Conservation (phyloP, 2,329 filamentous ascomycete genomes). For the Trichophyton benhamiae region DNA sequence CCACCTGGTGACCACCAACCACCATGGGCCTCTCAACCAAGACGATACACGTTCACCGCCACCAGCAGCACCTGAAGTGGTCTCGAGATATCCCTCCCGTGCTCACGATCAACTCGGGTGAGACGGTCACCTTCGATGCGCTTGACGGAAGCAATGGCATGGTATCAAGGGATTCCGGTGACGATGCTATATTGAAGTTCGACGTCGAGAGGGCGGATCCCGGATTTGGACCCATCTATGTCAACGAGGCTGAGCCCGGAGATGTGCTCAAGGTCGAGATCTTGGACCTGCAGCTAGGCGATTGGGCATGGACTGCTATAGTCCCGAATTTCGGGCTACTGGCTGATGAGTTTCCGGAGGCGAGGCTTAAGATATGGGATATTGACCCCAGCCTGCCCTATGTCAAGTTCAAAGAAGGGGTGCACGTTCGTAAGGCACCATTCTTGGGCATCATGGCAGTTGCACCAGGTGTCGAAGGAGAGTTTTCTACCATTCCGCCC, state of each 20-base stretch:
- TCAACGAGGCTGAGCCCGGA: slow-evolving; percentile 40
- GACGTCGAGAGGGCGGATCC: slow-evolving; percentile 36
- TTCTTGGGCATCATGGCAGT: slow-evolving; percentile 44
- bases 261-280: slow-evolving; percentile 43
- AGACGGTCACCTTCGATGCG: slow-evolving; percentile 38
- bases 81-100: slow-evolving; percentile 35
- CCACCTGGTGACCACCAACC: background rate
- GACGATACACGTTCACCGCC: slow-evolving; percentile 24
- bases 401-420: slow-evolving; percentile 37
- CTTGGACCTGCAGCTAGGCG: slow-evolving; percentile 33
- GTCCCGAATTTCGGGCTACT: slow-evolving; percentile 41
- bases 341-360: slow-evolving; percentile 36
- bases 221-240: slow-evolving; percentile 40
- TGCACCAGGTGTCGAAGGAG: slow-evolving; percentile 35
- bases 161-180: slow-evolving; percentile 33
- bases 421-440: slow-evolving; percentile 39
- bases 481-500: slow-evolving; percentile 41
- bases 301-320: slow-evolving; percentile 44
- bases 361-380: slow-evolving; percentile 40
- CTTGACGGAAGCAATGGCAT: slow-evolving; percentile 42
- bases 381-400: slow-evolving; percentile 29
- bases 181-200: slow-evolving; percentile 31
- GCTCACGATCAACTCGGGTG: slow-evolving; percentile 38
- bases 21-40: slow-evolving; percentile 19
- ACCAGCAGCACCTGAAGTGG: slow-evolving; percentile 38